Base-by-base conservation (phyloP, 192 early-diverging fungal species). In the Backusella tarrabulga region DNA sequence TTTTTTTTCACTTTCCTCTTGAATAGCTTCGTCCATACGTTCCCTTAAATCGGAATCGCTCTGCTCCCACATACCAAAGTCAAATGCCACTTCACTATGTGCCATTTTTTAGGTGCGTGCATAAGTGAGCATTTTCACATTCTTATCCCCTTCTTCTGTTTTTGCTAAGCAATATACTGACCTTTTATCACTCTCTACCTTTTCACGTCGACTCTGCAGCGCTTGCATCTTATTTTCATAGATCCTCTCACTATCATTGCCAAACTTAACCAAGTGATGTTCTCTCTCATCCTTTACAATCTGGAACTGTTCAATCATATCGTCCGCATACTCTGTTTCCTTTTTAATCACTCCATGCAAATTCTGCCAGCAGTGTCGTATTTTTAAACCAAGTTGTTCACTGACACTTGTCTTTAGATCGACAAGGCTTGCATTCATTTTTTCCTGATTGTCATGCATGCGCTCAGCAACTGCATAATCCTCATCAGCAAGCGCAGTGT, bases 71-170 rank as follows among this genome's bases (percentile, higher is more conserved):
- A 76, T n/a, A 26, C 56, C 66, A 34, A 38, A 41, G 42, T 76
- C 74, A 76, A 76, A 76, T 9, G 74, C 66, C 19, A 68, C 23
- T 42, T 76, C 63, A 68, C 74, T 76, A 56, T n/a, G 19, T 8
- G 11, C 38, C 38, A 40, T 40, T 40, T 40, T 40, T 9, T 40
- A 40, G 12, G 9, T 40, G 3, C 38, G 9, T 40, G 38, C 38
- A 40, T 40, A 40, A 40, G 36, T 9, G 36, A 38, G 36, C 36
- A 38, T 9, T 38, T 38, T 12, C 8, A 40, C 38, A 40, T 40
- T 54, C n/a, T 54, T 54, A 8, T 54, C n/a, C 17, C 7, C 17
- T 54, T n/a, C 15, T 54, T 44, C 42, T 44, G 11, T 44, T 17
- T 44, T 40, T 40, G 38, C 21, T 21, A 32, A 32, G 32, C 32